Conservation (phyloP, 495 filamentous ascomycete genomes). For the Penicillium psychrofluorescens region DNA sequence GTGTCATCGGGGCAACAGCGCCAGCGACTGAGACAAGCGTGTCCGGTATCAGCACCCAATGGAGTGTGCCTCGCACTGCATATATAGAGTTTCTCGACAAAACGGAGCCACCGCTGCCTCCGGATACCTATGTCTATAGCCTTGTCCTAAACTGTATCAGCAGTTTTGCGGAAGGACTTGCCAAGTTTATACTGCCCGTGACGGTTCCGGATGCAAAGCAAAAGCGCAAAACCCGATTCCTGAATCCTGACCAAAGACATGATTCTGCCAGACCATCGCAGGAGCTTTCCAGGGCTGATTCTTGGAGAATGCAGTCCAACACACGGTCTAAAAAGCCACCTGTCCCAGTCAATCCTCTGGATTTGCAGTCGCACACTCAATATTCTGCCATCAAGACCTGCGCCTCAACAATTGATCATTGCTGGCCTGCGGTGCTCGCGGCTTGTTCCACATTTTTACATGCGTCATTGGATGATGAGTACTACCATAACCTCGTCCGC, state of each 20-base stretch:
- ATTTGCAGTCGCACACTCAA: constrained; percentile 61
- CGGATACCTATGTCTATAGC: constrained; percentile 90
- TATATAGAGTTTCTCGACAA: constrained; percentile 96
- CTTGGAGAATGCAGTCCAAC: constrained; percentile 19
- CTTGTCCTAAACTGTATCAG: constrained; percentile 83
- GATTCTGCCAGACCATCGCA: constrained; percentile 34
- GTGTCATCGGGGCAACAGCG: constrained; percentile 77
- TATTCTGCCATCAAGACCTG: constrained; percentile 64
- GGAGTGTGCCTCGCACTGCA: constrained; percentile 80
- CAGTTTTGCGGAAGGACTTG: constrained; percentile 81
- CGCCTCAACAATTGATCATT: constrained; percentile 76
- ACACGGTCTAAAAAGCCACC: constrained; percentile 47
- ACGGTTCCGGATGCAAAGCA: constrained; percentile 59
- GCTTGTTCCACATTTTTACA: constrained; percentile 92
- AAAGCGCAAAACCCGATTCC: constrained; percentile 44
- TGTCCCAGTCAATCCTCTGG: constrained; percentile 74
- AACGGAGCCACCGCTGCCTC: constrained; percentile 69
- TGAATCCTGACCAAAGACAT: constrained; percentile 24
- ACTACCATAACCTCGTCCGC: constrained; percentile 86
- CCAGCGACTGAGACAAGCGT: constrained; percentile 54
- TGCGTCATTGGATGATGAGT: constrained; percentile 86
- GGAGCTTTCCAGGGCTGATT: constrained; percentile 31
- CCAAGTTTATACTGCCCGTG: constrained; percentile 84
- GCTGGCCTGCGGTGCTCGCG: constrained; percentile 92
- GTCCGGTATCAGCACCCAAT: constrained; percentile 74